Evolutionary conservation across 176 grass and related monocot species (phyloP).

Genomic region (Poa pratensis): DNA sequence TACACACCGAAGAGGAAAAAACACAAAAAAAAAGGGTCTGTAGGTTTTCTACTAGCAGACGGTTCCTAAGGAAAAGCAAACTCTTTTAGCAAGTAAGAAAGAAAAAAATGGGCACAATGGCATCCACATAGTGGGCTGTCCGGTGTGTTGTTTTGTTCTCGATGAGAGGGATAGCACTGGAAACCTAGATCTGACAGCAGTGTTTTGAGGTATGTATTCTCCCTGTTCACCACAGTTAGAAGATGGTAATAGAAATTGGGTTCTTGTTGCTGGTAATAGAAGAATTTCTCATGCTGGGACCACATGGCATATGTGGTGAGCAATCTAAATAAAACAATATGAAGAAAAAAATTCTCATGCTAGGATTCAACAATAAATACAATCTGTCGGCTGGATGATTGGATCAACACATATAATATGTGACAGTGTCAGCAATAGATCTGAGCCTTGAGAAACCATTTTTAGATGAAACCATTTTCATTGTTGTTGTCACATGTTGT

Average conservation of each 20-base stretch:
- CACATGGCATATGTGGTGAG: too few species aligned
- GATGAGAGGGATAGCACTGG: constrained; percentile 32
- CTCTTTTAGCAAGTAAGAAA: not conserved
- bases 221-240: not conserved
- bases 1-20: constrained; percentile 25
- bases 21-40: not conserved
- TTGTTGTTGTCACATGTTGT: not conserved
- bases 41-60: constrained; percentile 33
- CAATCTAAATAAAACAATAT: too few species aligned
- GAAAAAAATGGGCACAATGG: not conserved
- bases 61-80: constrained; percentile 35
- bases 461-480: constrained; percentile 6
- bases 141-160: constrained; percentile 35
- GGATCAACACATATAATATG: not conserved
- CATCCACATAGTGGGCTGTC: constrained; percentile 42
- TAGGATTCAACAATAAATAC: not conserved
- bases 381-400: constrained; percentile 25
- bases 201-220: constrained; percentile 34
- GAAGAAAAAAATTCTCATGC: not conserved
- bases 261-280: constrained; percentile 9
- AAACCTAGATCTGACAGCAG: not conserved
- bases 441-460: constrained; percentile 19
- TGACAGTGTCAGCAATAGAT: constrained; percentile 4
- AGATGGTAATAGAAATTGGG: constrained; percentile 19
- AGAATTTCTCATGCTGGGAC: constrained; percentile 8